These are phyloP conservation scores for Lathyrus aphaca DNA, from an alignment of 306 rosid species.

Conservation along the genomic window DNA sequence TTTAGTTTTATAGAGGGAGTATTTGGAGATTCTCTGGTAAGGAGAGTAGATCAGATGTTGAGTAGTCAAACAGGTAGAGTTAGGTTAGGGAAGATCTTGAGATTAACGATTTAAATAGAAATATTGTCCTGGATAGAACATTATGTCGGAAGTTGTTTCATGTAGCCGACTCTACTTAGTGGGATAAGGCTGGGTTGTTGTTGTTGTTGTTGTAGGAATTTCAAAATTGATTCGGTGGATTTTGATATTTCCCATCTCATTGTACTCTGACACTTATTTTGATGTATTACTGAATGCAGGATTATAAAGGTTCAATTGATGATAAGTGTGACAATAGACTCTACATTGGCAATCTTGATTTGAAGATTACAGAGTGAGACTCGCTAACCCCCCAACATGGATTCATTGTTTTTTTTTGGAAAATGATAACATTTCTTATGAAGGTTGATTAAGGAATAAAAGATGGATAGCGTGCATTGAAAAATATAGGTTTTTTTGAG, in stretches of 20 bases:
- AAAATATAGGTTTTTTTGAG: neutral
- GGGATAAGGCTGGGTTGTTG: too few species aligned
- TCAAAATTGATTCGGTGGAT: neutral
- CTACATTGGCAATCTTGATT: slow-evolving; percentile 86
- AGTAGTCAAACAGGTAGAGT: too few species aligned
- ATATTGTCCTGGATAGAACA: too few species aligned
- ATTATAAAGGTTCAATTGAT: slow-evolving; percentile 54
- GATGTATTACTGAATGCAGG: slow-evolving; percentile 57
- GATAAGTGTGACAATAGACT: slow-evolving; percentile 78
- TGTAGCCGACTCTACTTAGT: too few species aligned
- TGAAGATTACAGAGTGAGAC: slow-evolving; percentile 92
- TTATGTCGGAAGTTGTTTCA: too few species aligned
- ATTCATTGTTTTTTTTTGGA: neutral
- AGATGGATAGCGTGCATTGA: slow-evolving; percentile 2
- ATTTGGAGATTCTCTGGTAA: too few species aligned
- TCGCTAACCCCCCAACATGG: neutral
- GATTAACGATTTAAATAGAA: too few species aligned
- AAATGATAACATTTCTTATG: neutral
- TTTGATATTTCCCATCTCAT: slow-evolving; percentile 21
- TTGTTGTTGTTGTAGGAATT: too few species aligned
- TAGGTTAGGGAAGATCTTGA: too few species aligned
- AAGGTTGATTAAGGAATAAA: neutral
- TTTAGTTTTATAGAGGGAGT: too few species aligned
- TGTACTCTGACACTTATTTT: slow-evolving; percentile 23
- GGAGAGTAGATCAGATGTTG: too few species aligned